Evolutionary conservation across 371 early-diverging fungal genomes (phyloP).

Genomic region (Nematocida parisii): DNA sequence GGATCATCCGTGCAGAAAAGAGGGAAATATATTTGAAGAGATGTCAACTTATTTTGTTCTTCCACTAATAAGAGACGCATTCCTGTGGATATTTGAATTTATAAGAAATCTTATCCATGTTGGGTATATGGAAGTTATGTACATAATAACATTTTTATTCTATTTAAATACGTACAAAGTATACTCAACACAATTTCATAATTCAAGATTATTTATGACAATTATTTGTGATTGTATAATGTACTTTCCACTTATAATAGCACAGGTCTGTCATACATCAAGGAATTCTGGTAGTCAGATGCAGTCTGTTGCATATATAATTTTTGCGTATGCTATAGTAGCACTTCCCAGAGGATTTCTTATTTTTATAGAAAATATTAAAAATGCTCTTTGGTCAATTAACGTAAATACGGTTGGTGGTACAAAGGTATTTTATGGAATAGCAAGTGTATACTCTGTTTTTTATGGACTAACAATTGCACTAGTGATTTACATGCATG

Average conservation of each 20-base stretch:
- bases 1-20: background rate
- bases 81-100: conserved; percentile 19
- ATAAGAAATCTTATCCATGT: conserved; percentile 15
- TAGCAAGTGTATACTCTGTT: background rate
- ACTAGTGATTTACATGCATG: background rate
- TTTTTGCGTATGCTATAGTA: background rate
- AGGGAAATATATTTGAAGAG: conserved; percentile 1
- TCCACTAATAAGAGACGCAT: conserved; percentile 19
- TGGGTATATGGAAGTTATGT: background rate
- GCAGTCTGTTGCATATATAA: background rate
- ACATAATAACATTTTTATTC: background rate
- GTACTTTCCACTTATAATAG: background rate
- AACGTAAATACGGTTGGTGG: background rate
- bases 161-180: background rate
- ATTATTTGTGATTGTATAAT: background rate
- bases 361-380: background rate
- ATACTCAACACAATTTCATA: background rate
- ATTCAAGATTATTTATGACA: background rate
- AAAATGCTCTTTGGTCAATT: background rate
- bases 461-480: background rate
- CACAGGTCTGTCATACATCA: background rate
- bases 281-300: background rate
- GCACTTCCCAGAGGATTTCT: background rate
- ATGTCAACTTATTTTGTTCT: conserved; percentile 7
- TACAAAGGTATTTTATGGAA: background rate